Evolutionary conservation across 2,329 filamentous ascomycete species (phyloP).

Genomic region (Didymella exigua): DNA sequence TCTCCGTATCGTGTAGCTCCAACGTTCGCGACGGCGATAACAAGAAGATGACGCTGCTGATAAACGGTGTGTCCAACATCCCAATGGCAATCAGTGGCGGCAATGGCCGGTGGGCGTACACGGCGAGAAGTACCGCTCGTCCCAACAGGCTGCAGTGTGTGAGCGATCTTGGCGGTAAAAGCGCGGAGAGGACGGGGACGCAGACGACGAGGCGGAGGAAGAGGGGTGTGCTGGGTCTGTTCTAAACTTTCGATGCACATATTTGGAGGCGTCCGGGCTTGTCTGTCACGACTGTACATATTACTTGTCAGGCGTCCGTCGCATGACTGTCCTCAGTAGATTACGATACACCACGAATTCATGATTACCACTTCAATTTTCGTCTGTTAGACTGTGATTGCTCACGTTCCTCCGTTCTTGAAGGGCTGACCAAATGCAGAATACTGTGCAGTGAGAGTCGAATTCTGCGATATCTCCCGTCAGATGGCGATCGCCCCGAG

Average conservation of each 20-base stretch:
- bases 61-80: slow-evolving; percentile 31
- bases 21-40: slow-evolving; percentile 44
- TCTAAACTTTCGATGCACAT: neutral
- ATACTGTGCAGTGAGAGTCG: no score
- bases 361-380: neutral
- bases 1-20: slow-evolving; percentile 41
- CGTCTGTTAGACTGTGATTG: neutral
- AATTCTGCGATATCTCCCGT: no score
- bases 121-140: slow-evolving; percentile 29
- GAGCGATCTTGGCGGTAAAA: slow-evolving; percentile 32
- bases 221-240: neutral
- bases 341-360: neutral
- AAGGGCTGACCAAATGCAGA: no score
- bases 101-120: slow-evolving; percentile 39
- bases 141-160: slow-evolving; percentile 40
- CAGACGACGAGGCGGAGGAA: slow-evolving; percentile 22
- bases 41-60: slow-evolving; percentile 36
- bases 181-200: slow-evolving; percentile 24
- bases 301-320: neutral
- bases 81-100: slow-evolving; percentile 29
- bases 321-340: neutral
- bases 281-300: neutral
- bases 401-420: neutral
- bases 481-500: no score
- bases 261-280: neutral